Evolutionary conservation across 106 monocot species (phyloP).

Genomic region (Chionographis japonica): DNA sequence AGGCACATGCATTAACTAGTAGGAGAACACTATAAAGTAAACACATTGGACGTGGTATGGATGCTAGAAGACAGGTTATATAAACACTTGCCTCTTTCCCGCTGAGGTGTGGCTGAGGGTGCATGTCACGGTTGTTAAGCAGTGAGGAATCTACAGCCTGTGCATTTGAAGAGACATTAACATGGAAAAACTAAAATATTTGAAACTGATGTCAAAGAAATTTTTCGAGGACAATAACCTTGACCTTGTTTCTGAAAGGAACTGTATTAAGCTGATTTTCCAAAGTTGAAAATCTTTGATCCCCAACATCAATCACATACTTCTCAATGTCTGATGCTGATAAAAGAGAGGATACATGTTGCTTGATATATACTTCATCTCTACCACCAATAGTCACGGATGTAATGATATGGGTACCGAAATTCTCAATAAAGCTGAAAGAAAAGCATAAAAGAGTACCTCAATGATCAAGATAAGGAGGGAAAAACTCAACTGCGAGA

Average conservation of each 20-base stretch:
- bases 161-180: slow-evolving; percentile 7
- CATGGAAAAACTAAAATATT: not conserved
- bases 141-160: slow-evolving; percentile 30
- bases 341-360: slow-evolving; percentile 72
- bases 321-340: slow-evolving; percentile 68
- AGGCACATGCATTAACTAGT: no score
- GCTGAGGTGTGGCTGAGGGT: slow-evolving; percentile 26
- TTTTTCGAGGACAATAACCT: slow-evolving; percentile 16
- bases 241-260: slow-evolving; percentile 26
- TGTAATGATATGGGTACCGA: slow-evolving; percentile 83
- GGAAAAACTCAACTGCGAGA: not conserved
- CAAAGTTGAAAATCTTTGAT: slow-evolving; percentile 61
- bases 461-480: not conserved
- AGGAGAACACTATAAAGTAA: no score
- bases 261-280: slow-evolving; percentile 19
- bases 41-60: no score
- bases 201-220: not conserved
- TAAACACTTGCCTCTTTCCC: slow-evolving; percentile 50
- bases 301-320: slow-evolving; percentile 73
- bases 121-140: slow-evolving; percentile 13
- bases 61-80: not conserved
- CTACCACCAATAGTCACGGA: slow-evolving; percentile 95
- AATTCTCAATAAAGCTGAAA: slow-evolving; percentile 92
- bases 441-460: not conserved
- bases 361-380: slow-evolving; percentile 91